Conservation (phyloP, 2,329 filamentous ascomycete genomes). For the Dactylellina sp. region DNA sequence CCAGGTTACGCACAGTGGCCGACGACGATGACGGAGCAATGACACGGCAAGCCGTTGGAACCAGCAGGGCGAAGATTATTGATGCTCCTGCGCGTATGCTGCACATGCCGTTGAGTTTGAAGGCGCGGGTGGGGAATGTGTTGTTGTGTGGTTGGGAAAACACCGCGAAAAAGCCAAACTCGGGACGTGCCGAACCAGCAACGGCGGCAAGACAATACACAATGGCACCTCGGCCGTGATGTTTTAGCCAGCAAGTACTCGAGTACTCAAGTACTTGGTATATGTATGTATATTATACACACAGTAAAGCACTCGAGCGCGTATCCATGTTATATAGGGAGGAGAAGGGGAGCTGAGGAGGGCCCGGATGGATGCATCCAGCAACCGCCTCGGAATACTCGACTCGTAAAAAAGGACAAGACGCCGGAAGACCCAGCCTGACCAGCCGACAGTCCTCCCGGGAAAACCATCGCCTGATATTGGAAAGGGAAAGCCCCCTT, state of each 20-base stretch:
- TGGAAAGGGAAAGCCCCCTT: background rate
- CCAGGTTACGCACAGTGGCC: background rate
- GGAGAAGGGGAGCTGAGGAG: too few relatives aligned
- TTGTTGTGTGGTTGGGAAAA: slow-evolving; percentile 1
- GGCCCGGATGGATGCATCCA: too few relatives aligned
- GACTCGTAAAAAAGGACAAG: background rate
- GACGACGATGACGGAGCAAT: background rate
- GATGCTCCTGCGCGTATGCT: too few relatives aligned
- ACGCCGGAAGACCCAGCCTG: background rate
- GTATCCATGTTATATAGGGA: too few relatives aligned
- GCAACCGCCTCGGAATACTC: background rate
- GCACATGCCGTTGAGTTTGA: too few relatives aligned
- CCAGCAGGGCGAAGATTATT: too few relatives aligned
- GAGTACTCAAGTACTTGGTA: too few relatives aligned
- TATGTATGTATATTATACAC: too few relatives aligned
- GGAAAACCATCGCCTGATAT: slow-evolving; percentile 21
- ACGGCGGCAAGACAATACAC: background rate
- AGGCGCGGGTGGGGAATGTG: background rate
- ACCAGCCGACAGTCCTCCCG: background rate
- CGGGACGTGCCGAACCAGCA: too few relatives aligned
- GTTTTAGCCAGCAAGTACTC: too few relatives aligned
- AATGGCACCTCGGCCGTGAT: too few relatives aligned
- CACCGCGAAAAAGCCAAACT: background rate
- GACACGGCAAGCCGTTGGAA: background rate
- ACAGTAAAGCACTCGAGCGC: too few relatives aligned